Conservation (phyloP, 257 asterid species). For the Orobanche coerulescens region DNA sequence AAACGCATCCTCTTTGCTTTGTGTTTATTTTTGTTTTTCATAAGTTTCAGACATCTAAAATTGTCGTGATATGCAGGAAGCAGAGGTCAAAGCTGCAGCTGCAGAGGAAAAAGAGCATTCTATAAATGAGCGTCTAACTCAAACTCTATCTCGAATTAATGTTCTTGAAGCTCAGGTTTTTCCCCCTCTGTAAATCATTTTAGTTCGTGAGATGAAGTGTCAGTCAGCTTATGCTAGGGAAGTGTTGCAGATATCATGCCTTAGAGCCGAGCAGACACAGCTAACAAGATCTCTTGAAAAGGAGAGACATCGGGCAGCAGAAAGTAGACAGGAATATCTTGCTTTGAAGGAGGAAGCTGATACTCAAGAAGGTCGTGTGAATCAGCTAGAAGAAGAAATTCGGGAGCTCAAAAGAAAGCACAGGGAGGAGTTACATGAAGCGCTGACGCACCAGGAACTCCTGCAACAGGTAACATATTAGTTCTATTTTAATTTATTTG, state of each 20-base stretch:
- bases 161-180: conserved; percentile 99
- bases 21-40: too few relatives aligned
- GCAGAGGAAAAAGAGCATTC: conserved; percentile 97
- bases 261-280: conserved; percentile 98
- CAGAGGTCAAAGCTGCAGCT: conserved; percentile 89
- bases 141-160: conserved; percentile 88
- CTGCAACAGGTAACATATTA: conserved; percentile 62
- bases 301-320: conserved; percentile 90
- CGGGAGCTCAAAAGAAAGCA: conserved; percentile 76
- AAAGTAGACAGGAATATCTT: conserved; percentile 85
- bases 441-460: conserved; percentile 69
- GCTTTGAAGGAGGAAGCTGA: conserved; percentile 95
- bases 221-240: conserved; percentile 28
- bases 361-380: conserved; percentile 72
- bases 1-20: conserved; percentile 16
- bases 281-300: conserved; percentile 77
- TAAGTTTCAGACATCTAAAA: conserved; percentile 16
- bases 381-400: conserved; percentile 71
- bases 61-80: conserved; percentile 53
- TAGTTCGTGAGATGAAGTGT: conserved; percentile 12
- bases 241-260: conserved; percentile 81
- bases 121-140: conserved; percentile 82
- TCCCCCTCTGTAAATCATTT: background rate
- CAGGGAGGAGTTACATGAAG: conserved; percentile 86
- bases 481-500: background rate